A percentile compares a stretch with the other conserved stretches of the same genome.
Evolutionary conservation across 495 filamentous ascomycete genomes (phyloP).

Genomic region (Talaromyces borbonicus): DNA sequence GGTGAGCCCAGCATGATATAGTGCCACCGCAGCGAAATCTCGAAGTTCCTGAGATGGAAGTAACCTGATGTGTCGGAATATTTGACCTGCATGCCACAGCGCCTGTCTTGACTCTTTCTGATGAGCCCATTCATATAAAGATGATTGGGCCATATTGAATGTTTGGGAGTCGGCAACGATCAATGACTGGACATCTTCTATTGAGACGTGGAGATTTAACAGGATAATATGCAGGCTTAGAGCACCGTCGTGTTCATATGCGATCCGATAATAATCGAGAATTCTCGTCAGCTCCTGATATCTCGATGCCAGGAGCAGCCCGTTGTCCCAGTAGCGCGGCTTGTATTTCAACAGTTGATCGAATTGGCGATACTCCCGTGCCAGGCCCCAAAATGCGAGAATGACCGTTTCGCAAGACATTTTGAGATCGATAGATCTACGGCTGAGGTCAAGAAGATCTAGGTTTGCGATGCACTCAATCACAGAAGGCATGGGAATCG

Average conservation of each 20-base stretch:
- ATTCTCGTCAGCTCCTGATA: constrained; percentile 39
- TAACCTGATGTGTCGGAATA: constrained; percentile 41
- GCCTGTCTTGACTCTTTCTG: constrained; percentile 42
- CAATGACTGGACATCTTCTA: constrained; percentile 57
- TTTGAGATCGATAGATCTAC: constrained; percentile 38
- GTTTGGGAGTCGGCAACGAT: constrained; percentile 24
- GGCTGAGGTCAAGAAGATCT: constrained; percentile 27
- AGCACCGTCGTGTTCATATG: constrained; percentile 24
- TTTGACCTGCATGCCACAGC: constrained; percentile 54
- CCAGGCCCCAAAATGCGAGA: constrained; percentile 47
- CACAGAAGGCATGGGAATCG: constrained; percentile 34
- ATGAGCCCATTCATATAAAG: constrained; percentile 34
- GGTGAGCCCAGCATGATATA: constrained; percentile 50
- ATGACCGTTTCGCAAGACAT: constrained; percentile 42
- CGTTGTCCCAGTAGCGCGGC: constrained; percentile 32
- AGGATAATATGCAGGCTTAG: constrained; percentile 45
- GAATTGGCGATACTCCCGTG: constrained; percentile 51
- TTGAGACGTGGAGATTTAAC: constrained; percentile 50
- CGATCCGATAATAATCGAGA: constrained; percentile 35
- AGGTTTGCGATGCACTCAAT: constrained; percentile 44
- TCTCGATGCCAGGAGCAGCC: constrained; percentile 39
- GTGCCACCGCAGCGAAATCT: constrained; percentile 49
- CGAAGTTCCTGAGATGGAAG: constrained; percentile 39
- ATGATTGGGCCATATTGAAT: neutral
- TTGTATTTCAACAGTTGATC: constrained; percentile 34